Evolutionary conservation across 257 asterid species (phyloP).

Genomic region (Primulina huaijiensis): DNA sequence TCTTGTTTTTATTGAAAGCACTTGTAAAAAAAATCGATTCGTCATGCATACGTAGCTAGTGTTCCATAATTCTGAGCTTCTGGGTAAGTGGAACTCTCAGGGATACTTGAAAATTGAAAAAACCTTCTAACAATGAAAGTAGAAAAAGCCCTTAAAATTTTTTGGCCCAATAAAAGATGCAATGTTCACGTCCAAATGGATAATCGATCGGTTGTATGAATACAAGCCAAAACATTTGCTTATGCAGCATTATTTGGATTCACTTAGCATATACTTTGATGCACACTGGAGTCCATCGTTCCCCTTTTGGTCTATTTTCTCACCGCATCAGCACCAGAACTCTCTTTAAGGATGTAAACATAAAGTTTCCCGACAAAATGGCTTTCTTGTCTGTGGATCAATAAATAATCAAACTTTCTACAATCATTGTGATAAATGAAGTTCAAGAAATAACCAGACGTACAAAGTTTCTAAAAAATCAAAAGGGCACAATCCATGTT

Average conservation of each 20-base stretch:
- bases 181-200: neutral
- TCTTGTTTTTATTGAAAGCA: too few relatives aligned
- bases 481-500: neutral
- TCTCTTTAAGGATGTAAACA: conserved; percentile 58
- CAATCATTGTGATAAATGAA: neutral
- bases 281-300: neutral
- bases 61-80: too few relatives aligned
- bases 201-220: too few relatives aligned
- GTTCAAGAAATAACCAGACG: neutral
- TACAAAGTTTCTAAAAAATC: neutral
- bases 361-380: conserved; percentile 73
- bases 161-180: neutral
- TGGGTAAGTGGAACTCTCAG: too few relatives aligned
- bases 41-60: too few relatives aligned
- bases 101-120: too few relatives aligned
- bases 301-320: conserved; percentile 23
- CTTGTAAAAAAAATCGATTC: too few relatives aligned
- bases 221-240: neutral
- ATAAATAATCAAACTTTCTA: neutral
- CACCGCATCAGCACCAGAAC: conserved; percentile 23
- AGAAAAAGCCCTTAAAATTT: neutral
- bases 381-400: conserved; percentile 67
- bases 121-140: too few relatives aligned
- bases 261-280: conserved; percentile 5
- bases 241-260: conserved; percentile 8